A percentile compares a stretch with the other conserved stretches of the same genome.
Evolutionary conservation across 495 filamentous ascomycete species (phyloP).

Genomic region (Penicillium lagena): DNA sequence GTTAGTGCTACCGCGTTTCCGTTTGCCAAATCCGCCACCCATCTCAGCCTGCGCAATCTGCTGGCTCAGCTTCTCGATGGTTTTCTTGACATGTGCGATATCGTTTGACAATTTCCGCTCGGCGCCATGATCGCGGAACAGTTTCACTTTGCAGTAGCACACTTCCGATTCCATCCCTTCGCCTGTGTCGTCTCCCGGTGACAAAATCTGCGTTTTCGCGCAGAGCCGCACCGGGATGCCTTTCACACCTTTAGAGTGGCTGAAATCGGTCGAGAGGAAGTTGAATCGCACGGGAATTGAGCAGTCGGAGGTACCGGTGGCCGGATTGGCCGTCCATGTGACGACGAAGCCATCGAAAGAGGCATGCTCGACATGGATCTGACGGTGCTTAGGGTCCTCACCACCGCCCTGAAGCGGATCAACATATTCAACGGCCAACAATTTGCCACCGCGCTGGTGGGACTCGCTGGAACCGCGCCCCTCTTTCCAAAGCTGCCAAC

Average conservation of each 20-base stretch:
- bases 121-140: slow-evolving; percentile 94
- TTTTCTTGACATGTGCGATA: slow-evolving; percentile 85
- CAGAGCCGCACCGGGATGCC: slow-evolving; percentile 90
- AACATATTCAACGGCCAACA: slow-evolving; percentile 90
- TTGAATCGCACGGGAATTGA: slow-evolving; percentile 89
- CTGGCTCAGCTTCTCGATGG: slow-evolving; percentile 88
- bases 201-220: slow-evolving; percentile 71
- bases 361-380: slow-evolving; percentile 70
- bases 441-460: slow-evolving; percentile 76
- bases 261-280: slow-evolving; percentile 97
- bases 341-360: slow-evolving; percentile 93
- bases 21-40: slow-evolving; percentile 82
- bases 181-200: slow-evolving; percentile 34
- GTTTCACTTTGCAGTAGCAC: slow-evolving; percentile 90
- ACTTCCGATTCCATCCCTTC: slow-evolving; percentile 55
- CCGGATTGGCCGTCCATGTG: slow-evolving; percentile 68
- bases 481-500: slow-evolving; percentile 97
- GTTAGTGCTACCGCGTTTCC: slow-evolving; percentile 62
- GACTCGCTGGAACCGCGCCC: slow-evolving; percentile 83
- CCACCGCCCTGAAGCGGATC: slow-evolving; percentile 66
- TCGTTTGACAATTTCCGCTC: slow-evolving; percentile 95
- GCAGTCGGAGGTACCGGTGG: slow-evolving; percentile 57
- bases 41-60: slow-evolving; percentile 84
- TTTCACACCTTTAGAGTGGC: slow-evolving; percentile 96
- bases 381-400: slow-evolving; percentile 63